A percentile compares a stretch with the other conserved stretches of the same genome.
Conservation (phyloP, 192 early-diverging fungal species). For the Phlyctochytrium planicorne region DNA sequence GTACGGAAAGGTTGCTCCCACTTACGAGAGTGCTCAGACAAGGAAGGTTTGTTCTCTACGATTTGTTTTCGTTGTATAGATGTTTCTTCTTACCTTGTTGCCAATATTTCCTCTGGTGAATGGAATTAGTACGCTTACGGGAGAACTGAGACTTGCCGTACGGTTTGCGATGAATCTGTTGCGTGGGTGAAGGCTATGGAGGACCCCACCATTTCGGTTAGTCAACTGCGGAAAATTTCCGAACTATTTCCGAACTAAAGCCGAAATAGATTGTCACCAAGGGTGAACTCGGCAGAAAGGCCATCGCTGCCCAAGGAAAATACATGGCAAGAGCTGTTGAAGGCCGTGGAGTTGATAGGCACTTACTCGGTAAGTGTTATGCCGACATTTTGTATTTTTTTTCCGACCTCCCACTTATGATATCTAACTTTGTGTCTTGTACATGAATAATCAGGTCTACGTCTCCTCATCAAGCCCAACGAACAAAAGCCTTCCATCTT, state of each 20-base stretch:
- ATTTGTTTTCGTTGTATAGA: neutral
- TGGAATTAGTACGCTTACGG: conserved; percentile 75
- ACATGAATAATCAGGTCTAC: conserved; percentile 53
- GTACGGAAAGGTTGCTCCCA: conserved; percentile 72
- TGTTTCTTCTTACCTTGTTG: neutral
- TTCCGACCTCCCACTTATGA: too few species aligned
- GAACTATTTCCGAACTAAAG: neutral
- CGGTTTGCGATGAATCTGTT: conserved; percentile 71
- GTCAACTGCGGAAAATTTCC: neutral
- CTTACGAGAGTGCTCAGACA: conserved; percentile 93
- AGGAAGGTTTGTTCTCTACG: conserved; percentile 43
- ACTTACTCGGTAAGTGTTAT: conserved; percentile 63
- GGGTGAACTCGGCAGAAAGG: conserved; percentile 68
- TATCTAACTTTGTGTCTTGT: neutral
- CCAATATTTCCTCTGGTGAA: neutral
- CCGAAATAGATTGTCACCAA: too few species aligned
- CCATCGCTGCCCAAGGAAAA: conserved; percentile 71
- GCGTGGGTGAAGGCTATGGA: conserved; percentile 89
- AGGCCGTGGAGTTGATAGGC: conserved; percentile 87
- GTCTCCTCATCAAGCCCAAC: conserved; percentile 67
- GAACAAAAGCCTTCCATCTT: conserved; percentile 86
- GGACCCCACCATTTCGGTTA: conserved; percentile 40
- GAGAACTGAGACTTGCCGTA: conserved; percentile 91
- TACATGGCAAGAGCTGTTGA: conserved; percentile 82
- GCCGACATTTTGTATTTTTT: too few species aligned